These are phyloP conservation scores for Aplosporella prunicola DNA, from an alignment of 2,329 filamentous ascomycete species.

Conservation along the genomic window DNA sequence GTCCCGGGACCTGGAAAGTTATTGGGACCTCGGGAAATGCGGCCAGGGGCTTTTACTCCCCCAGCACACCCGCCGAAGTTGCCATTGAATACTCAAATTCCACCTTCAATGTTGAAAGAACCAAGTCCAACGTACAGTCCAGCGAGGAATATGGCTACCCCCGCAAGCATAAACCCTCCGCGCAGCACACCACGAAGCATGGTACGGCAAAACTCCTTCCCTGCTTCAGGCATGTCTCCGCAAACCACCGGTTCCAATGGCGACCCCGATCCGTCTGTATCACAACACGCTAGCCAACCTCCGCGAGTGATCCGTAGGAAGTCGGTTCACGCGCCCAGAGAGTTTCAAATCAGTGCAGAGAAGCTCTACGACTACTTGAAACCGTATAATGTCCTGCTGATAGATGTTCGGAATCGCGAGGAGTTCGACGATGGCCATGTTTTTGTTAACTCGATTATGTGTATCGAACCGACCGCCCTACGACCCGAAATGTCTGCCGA, in stretches of 20 bases:
- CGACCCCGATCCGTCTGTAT: constrained; percentile 35
- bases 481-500: constrained; percentile 58
- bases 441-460: constrained; percentile 72
- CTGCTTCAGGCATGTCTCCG: constrained; percentile 28
- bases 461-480: constrained; percentile 74
- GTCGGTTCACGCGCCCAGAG: constrained; percentile 45
- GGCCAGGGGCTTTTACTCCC: too few relatives aligned
- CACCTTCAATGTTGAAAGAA: constrained; percentile 55
- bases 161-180: constrained; percentile 55
- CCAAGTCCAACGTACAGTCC: constrained; percentile 72
- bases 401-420: constrained; percentile 74
- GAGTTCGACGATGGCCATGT: constrained; percentile 87
- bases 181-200: constrained; percentile 55
- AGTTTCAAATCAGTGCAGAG: constrained; percentile 55
- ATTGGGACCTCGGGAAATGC: constrained; percentile 44
- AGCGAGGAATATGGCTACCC: constrained; percentile 60
- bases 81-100: constrained; percentile 41
- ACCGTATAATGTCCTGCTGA: constrained; percentile 61
- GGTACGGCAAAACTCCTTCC: constrained; percentile 50
- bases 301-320: constrained; percentile 22
- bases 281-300: constrained; percentile 14
- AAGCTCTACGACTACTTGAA: constrained; percentile 63
- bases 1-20: constrained; percentile 19
- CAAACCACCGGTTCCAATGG: constrained; percentile 29
- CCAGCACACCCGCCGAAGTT: constrained; percentile 36